Evolutionary conservation across 2,329 filamentous ascomycete species (phyloP).

Genomic region (Epichloe gansuensis): DNA sequence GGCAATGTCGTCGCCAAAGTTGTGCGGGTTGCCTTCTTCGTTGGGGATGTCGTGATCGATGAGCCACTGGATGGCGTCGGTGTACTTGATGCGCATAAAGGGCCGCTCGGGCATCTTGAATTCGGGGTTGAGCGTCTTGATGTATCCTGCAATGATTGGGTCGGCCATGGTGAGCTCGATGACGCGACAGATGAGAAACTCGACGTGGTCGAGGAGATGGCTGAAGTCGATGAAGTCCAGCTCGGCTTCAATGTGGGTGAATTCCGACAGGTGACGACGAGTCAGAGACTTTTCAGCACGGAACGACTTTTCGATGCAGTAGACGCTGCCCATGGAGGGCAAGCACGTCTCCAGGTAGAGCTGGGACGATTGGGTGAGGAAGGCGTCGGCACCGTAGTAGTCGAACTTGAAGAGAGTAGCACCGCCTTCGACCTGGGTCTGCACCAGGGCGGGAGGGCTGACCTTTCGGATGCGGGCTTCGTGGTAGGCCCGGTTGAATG

Average conservation of each 20-base stretch:
- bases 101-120: constrained; percentile 73
- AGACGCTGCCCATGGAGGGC: constrained; percentile 83
- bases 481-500: constrained; percentile 68
- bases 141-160: constrained; percentile 54
- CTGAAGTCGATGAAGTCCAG: constrained; percentile 91
- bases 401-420: constrained; percentile 80
- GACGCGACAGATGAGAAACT: constrained; percentile 76
- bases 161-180: constrained; percentile 67
- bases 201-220: constrained; percentile 76
- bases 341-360: constrained; percentile 94
- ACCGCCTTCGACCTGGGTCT: constrained; percentile 89
- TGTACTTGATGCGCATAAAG: constrained; percentile 90
- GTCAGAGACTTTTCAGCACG: constrained; percentile 94
- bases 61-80: constrained; percentile 90
- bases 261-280: constrained; percentile 86
- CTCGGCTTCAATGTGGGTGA: constrained; percentile 93
- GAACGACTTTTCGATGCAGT: constrained; percentile 98
- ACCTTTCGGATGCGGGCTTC: constrained; percentile 71
- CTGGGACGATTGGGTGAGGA: constrained; percentile 92
- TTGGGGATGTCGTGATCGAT: constrained; percentile 80
- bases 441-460: constrained; percentile 78
- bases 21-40: constrained; percentile 80
- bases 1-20: constrained; percentile 94
- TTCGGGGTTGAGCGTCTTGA: constrained; percentile 81
- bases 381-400: constrained; percentile 83